Base-by-base conservation (phyloP, 2,329 filamentous ascomycete species). In the Verticillium nonalfalfae region DNA sequence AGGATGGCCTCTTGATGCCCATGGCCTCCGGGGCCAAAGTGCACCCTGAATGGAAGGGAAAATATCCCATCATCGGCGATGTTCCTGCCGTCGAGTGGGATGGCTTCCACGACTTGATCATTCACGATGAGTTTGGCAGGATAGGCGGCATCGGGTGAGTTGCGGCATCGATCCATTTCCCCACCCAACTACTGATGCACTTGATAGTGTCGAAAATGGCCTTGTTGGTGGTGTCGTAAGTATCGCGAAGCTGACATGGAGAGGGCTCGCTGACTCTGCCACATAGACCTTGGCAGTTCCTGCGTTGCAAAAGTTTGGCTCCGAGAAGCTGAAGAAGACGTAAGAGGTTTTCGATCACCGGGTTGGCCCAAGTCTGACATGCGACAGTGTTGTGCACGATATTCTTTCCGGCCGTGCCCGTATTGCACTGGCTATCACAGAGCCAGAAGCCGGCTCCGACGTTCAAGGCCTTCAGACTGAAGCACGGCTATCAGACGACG, bases 401-500 rank as follows among this genome's bases (percentile, higher is more conserved):
- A 67, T 76, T 3, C 73, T 77, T 15, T 74, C 74, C 45, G 75
- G 75, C 5, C 69, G 70, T 57, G 75, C 76, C 65, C 59, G 66
- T 2, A 66, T 67, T 31, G 65, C 65, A 5, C 57, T 67, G 54
- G 66, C 64, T 34, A 61, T 67, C 31, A 67, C 66, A 6, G 66
- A 67, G 61, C 66, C 66, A 13, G 63, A 66, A 7, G 66, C 66
- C 7, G 66, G 66, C 3, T 65, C 64, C 1, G 66, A 67, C 40
- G 66, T 67, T 4, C 60, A 59, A 11, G 62, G 62, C 38, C 58
- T 67, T 10, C 50, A 62, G 35, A 65, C 64, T 4, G 63, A 64
- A 21, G 64, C 66, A 10, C 56, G 58, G 13, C 15, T 63, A 26
- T 61, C 62, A 2, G 34, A 56, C 15, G 63, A 66, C 18, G 63